Percentiles rank a stretch among this genome's conserved stretches.
phyloP scores from a whole-genome alignment of 805 yeast genomes.

The Starmerella sirachaensis region DNA sequence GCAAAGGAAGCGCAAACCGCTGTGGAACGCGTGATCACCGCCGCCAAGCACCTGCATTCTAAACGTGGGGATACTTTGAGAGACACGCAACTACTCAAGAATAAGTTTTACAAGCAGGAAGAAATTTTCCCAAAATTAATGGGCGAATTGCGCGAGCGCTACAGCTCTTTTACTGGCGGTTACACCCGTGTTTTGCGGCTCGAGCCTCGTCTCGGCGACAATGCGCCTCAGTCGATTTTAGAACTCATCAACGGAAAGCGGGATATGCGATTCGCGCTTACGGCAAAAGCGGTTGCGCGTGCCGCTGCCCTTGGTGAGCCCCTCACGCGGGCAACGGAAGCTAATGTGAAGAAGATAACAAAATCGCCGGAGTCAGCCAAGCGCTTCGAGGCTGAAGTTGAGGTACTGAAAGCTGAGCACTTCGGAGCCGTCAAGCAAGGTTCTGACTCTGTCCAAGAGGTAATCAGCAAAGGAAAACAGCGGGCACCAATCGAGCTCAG shows the following conservation, averaged over 20 bases:
- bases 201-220: conserved; percentile 81
- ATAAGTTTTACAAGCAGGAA: conserved; percentile 31
- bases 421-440: conserved; percentile 10
- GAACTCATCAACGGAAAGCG: conserved; percentile 70
- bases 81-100: conserved; percentile 16
- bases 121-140: conserved; percentile 52
- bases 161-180: conserved; percentile 55
- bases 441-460: background rate
- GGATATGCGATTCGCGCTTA: conserved; percentile 63
- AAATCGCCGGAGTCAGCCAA: conserved; percentile 40
- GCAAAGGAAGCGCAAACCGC: conserved; percentile 56
- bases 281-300: conserved; percentile 79
- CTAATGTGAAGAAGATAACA: conserved; percentile 44
- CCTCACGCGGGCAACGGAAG: conserved; percentile 41
- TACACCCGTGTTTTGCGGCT: conserved; percentile 73
- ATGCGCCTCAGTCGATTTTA: conserved; percentile 76
- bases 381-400: conserved; percentile 52
- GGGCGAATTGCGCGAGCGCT: conserved; percentile 53
- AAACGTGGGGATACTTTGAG: background rate
- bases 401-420: conserved; percentile 36
- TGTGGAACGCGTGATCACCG: conserved; percentile 52
- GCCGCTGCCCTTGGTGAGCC: conserved; percentile 50
- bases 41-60: conserved; percentile 29
- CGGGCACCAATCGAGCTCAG: conserved; percentile 13
- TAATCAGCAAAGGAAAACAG: conserved; percentile 5